Base-by-base conservation (phyloP, 2,329 filamentous ascomycete species). In the Penicillium sp. region DNA sequence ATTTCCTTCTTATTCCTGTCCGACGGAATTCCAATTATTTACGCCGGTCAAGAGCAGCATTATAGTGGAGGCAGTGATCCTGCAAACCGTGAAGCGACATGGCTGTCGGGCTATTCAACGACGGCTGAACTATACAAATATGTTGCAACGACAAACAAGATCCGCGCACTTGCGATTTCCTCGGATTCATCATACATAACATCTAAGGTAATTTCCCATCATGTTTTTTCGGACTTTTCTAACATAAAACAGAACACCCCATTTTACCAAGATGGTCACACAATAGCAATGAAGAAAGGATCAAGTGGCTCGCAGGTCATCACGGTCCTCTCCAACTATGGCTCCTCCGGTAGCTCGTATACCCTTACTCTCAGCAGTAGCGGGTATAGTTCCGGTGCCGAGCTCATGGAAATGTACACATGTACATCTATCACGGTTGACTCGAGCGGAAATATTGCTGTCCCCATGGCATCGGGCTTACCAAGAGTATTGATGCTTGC, bases 41-140 rank as follows among this genome's bases (percentile, higher is more conserved):
- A 88, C 70, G 81, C 87, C 52, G 87, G 86, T n/a, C 83, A 86
- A 54, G 87, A 89, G 68, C 86, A 88, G 65, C 83, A 82, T 52
- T 87, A 81, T 64, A 68, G 72, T 2, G 81, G 81, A 19, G 80
- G 77, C n/a, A 75, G 68, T 33, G 71, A 71, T 50, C 83, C 83
- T 4, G 75, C 75, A 0, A 78, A 77, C 40, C 81, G 84, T n/a
- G 83, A 86, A 64, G 81, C 83, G 7, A 74, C 83, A 37, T 87
- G 84, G 85, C 69, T 79, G 10, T 81, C 79, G 10, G 71, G 71
- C 6, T 87, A 80, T 68, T 64, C 75, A 56, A 80, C 74, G 1
- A 59, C 71, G 4, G 61, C 76, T 7, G 75, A 79, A 23, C 70
- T 85, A 11, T 86, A 85, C 69, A 60, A 66, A n/a, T 73, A 74